These are phyloP conservation scores for Xylaria castorea DNA, from an alignment of 495 filamentous ascomycete genomes.

Conservation along the genomic window DNA sequence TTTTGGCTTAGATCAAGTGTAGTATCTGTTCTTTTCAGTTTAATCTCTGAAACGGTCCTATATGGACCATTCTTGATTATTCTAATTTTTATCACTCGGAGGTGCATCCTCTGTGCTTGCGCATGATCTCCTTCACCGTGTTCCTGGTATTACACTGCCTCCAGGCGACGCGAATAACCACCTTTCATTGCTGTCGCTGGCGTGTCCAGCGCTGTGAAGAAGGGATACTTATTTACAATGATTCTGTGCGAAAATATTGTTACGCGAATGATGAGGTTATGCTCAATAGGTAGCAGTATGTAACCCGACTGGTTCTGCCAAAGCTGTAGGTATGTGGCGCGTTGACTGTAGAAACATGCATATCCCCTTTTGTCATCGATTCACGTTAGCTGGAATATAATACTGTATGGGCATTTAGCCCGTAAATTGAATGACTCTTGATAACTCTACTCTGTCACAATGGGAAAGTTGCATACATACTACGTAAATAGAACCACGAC, in stretches of 20 bases:
- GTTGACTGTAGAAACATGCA: not conserved
- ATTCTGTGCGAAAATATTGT: not conserved
- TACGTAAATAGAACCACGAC: not conserved
- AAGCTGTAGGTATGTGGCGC: not conserved
- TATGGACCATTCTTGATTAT: constrained; percentile 60
- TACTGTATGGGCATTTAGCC: not conserved
- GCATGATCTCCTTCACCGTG: constrained; percentile 54
- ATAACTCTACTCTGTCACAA: not conserved
- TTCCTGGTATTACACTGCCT: constrained; percentile 42
- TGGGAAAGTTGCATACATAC: not conserved
- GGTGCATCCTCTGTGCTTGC: constrained; percentile 73
- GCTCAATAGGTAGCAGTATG: not conserved
- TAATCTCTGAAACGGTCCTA: constrained; percentile 69
- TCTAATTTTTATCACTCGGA: constrained; percentile 67
- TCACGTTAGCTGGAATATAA: not conserved
- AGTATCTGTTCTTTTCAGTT: constrained; percentile 99
- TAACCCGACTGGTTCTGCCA: not conserved
- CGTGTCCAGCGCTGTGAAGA: constrained; percentile 33
- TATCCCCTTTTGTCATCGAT: not conserved
- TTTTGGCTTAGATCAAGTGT: constrained; percentile 97
- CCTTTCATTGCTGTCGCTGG: constrained; percentile 37
- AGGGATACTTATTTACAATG: not conserved
- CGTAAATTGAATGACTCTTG: not conserved
- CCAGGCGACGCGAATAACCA: constrained; percentile 35
- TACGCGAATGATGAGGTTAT: not conserved